phyloP scores from a whole-genome alignment of 257 asterid species.

The Voacanga thouarsii region DNA sequence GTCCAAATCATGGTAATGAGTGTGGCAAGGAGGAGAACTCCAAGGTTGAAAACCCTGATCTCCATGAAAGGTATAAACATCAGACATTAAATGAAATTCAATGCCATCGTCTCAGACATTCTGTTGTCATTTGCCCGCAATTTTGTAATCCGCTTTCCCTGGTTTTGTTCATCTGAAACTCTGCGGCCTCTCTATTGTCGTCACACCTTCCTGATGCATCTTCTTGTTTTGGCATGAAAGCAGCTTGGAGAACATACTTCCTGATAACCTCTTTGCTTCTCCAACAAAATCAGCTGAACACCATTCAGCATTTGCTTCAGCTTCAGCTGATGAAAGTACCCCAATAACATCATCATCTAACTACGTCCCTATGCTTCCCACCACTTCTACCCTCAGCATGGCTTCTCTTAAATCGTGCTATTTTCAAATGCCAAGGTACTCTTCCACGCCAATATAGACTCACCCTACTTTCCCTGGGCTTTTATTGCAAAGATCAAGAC shows the following conservation, averaged over 20 bases:
- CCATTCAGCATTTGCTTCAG: conserved; percentile 33
- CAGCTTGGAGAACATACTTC: conserved; percentile 82
- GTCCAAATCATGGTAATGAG: conserved; percentile 26
- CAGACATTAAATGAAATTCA: not conserved
- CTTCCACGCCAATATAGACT: not conserved
- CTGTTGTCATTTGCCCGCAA: not conserved
- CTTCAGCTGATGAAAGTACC: conserved; percentile 31
- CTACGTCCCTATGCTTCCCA: conserved; percentile 35
- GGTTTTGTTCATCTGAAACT: not conserved
- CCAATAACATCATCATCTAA: conserved; percentile 44
- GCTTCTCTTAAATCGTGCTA: conserved; percentile 61
- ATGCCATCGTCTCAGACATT: not conserved
- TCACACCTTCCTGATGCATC: conserved; percentile 11
- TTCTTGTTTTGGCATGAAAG: conserved; percentile 19
- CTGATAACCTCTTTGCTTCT: conserved; percentile 82
- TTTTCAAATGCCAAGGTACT: conserved; percentile 75
- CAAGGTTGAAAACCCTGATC: conserved; percentile 37
- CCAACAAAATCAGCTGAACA: conserved; percentile 70
- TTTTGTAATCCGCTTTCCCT: not conserved
- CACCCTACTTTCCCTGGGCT: too few relatives aligned
- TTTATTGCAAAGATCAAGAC: not conserved
- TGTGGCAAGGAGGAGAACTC: conserved; percentile 34
- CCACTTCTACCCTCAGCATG: conserved; percentile 44
- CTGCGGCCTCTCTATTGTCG: not conserved
- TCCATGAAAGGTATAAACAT: conserved; percentile 49